Evolutionary conservation across 345 rosid genomes (phyloP), one percentile per base, ranked within the genome.

Genomic region (Brassica nigra): DNA sequence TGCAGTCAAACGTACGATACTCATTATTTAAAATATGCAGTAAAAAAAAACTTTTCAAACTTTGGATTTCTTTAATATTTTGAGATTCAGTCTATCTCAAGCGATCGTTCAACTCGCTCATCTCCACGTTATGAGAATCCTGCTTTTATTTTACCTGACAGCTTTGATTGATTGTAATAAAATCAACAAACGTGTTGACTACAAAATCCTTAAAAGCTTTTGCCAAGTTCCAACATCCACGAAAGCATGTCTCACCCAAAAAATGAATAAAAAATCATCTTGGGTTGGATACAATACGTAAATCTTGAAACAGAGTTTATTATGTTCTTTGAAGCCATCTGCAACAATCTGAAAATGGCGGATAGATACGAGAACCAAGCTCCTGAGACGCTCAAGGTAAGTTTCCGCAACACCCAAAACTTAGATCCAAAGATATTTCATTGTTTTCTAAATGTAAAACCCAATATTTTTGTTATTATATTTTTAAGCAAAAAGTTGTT

Each of bases 311-410:
- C 69, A 91, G 92, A 77, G 73, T 14, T 94, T 10, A 42, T 42
- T 37, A 89, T 77, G 92, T 85, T 86, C 97, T 92, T 52, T 85
- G 90, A 15, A 89, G 94, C 70, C 15, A 37, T 55, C 2, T 52
- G 10, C 37, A 65, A 71, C 3, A 37, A 65, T 39, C 39, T 71
- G 5, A 65, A 65, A 66, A 78, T 78, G 82, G 74, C 2, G 20
- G 73, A 66, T 31, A 8, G 1, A 58, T 59, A 20, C 8, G 68
- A 66, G 37, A 30, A 44, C 68, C 78, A 78, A 58, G 57, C 57
- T 73, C 69, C 63, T 31, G 82, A 79, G 20, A 73, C 6, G 20
- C 74, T 67, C 47, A 78, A 73, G 62, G 78, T 79, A 39, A 18
- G 77, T 58, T 39, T 73, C 34, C 18, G 64, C 47, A 20, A 20